Base-by-base conservation (phyloP, 768 basidiomycete genomes). In the Lactarius deliciosus region DNA sequence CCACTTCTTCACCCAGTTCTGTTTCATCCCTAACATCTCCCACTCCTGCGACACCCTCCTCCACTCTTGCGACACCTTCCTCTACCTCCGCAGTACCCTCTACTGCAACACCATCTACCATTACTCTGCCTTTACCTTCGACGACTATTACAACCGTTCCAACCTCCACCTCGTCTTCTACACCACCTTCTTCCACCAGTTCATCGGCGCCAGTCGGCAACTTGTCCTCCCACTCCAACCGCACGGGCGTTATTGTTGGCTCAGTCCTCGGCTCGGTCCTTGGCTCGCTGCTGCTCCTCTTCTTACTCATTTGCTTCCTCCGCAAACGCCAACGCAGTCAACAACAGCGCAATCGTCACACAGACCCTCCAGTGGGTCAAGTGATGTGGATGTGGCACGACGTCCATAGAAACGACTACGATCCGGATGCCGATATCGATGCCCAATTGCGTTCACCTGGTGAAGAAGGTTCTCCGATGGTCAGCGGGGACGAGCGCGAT, bases 391-490 rank as follows among this genome's bases (percentile, higher is more conserved):
- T 69, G 68, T 70, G 70, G 69, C 63, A 70, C 8, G 62, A 70
- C 25, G 65, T 70, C 8, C 55, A 32, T 11, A n/a, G 40, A 54
- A 18, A 41, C 5, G 64, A 61, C 1, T 61, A 69, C 22, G 64
- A 61, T 22, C 62, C 45, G 28, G 65, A 66, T 28, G 60, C 55
- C n/a, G 68, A 65, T 57, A 18, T 61, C 1, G 68, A 57, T 36
- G 72, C 78, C 3, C 57, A 68, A 10, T 8, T 68, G n/a, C 79
- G 65, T 16, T 60, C 64, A 1, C 75, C 80, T 13, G 88, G 86
- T n/a, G 86, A 89, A 74, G 86, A 89, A 75, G 87, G 88, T 40
- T 86, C 86, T 30, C 87, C 89, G 1, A 80, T 88, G 11, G 81
- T 82, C 36, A 90, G 87, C 59, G 89, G 89, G 7, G 88, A 89